Evolutionary conservation across 192 early-diverging fungal genomes (phyloP), one percentile per base, ranked within the genome.

Genomic region (Backusella westeae): DNA sequence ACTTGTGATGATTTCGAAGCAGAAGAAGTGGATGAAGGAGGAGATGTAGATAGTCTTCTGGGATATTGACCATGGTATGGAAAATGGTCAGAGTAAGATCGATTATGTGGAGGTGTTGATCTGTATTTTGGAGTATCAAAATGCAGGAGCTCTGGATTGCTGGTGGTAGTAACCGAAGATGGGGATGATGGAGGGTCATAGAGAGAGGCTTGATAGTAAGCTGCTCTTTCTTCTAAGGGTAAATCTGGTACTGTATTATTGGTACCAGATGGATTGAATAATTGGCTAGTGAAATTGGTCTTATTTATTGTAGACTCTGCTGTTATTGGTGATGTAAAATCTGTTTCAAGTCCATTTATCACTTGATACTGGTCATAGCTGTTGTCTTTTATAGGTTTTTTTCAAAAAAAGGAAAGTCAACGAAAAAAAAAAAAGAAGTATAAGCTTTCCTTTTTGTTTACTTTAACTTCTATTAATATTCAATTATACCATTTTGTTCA

Each of bases 41-140:
- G 35, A 36, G 66, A 65, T 67, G 67, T 35, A 67, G 67, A 67
- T 67, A 35, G 21, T 36, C 67, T 36, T n/a, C 34, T 32, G 19
- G 8, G 23, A 63, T 29, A 29, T 29, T 63, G 56, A 63, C 29
- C 23, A 63, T 63, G 56, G 12, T 23, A 19, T 69, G 12, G 38
- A 69, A 41, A 39, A 4, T 69, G 68, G 35, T 69, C 68, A 69
- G 68, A 69, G 23, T 69, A 69, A 23, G 68, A 69, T 26, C 68
- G 68, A 14, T 19, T 69, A 21, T 69, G 68, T 23, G 21, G 56
- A 6, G 56, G 68, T 23, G 8, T 21, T 63, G 56, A 63, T 23
- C 56, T 19, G 23, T 63, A 63, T 63, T 63, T 63, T 63, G 23
- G 56, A 63, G 29, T 63, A 63, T 63, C 21, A 3, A 63, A 12